Conservation (phyloP, 345 rosid genomes). For the Lumnitzera racemosa region DNA sequence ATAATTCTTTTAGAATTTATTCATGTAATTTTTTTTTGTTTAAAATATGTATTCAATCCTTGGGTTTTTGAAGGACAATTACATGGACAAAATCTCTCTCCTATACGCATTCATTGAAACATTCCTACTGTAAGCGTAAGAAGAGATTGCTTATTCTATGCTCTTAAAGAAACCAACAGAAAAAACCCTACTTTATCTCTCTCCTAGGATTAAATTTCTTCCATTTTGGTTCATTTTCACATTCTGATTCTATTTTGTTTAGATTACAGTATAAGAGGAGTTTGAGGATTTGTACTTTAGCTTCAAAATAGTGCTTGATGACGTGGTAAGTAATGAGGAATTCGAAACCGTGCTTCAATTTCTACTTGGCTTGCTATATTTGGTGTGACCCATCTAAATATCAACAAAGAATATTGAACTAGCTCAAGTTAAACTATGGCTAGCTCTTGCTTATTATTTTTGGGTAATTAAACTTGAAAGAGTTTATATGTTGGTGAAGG, state of each 20-base stretch:
- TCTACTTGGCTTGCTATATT: slow-evolving; percentile 87
- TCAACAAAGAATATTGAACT: slow-evolving; percentile 56
- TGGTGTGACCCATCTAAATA: slow-evolving; percentile 88
- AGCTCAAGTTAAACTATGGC: slow-evolving; percentile 56
- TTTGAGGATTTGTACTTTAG: slow-evolving; percentile 84
- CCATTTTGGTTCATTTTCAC: background rate
- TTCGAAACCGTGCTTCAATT: background rate
- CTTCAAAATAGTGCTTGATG: slow-evolving; percentile 91
- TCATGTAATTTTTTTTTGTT: too few relatives aligned
- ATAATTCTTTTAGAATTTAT: too few relatives aligned
- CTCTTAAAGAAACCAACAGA: slow-evolving; percentile 65
- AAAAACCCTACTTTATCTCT: background rate
- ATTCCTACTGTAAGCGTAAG: slow-evolving; percentile 89
- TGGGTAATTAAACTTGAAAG: too few relatives aligned
- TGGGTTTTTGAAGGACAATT: too few relatives aligned
- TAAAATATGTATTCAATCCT: too few relatives aligned
- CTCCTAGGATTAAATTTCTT: background rate
- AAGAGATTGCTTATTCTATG: slow-evolving; percentile 64
- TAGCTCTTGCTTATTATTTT: slow-evolving; percentile 1
- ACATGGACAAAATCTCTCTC: too few relatives aligned
- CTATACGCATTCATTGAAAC: background rate
- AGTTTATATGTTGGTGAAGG: too few relatives aligned
- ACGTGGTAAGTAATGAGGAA: slow-evolving; percentile 47
- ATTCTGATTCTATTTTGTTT: background rate
- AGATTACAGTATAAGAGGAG: slow-evolving; percentile 50